Base-by-base conservation (phyloP, 108 stramenopile species). In the Skeletonema potamos region DNA sequence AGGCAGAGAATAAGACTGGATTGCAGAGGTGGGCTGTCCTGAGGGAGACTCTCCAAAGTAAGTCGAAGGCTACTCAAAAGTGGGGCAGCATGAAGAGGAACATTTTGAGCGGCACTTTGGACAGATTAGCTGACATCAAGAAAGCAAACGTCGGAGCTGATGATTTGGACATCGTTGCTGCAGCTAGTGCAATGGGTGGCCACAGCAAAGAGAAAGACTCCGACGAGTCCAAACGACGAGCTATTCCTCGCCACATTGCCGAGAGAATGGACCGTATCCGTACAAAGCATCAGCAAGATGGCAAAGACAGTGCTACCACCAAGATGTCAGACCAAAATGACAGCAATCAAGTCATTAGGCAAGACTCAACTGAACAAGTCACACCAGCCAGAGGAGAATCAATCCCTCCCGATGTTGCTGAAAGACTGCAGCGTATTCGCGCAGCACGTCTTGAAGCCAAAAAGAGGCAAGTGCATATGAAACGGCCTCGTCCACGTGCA, bases 11-110 rank as follows among this genome's bases (percentile, higher is more conserved):
- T n/a, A 75, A 26, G 18, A 18, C 69, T 33, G 60, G 55, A 30
- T 29, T 29, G 20, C 36, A 68, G 39, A 54, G 62, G 56, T 76
- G 75, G 75, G 54, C 54, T 32, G n/a, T 32, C 12, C n/a, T 76
- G 13, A 68, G 30, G 56, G 61, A 51, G 0, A 74, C n/a, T 26
- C 46, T 66, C 33, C 28, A 74, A 18, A 61, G 36, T 44, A 75
- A 66, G 29, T 39, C 65, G 39, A 70, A 58, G 13, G 41, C 37
- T 33, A 58, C 33, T 18, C 26, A 65, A 28, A 56, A 58, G 41
- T 73, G 73, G 73, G 58, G 55, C 13, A 43, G 56, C 33, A 63
- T 58, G 18, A 64, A 24, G 67, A 68, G n/a, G 22, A 63, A 39
- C n/a, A 29, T 76, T 17, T 18, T 20, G 18, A 37, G 44, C 29